Percentiles rank a stretch among this genome's conserved stretches.
phyloP scores from a whole-genome alignment of 1,139 yeast species.

The Lodderomyces parapsilosis region DNA sequence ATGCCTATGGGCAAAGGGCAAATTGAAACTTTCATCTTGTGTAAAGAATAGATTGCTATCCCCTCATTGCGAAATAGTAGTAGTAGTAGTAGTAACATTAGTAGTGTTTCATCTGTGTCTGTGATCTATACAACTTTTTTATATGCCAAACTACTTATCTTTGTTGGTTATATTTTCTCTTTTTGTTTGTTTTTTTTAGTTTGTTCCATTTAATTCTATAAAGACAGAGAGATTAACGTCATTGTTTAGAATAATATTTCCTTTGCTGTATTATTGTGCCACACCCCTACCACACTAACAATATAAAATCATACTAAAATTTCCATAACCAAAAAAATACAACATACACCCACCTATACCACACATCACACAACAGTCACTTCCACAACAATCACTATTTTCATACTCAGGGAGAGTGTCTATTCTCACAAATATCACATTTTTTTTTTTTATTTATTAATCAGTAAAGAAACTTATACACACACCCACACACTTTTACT shows the following conservation, averaged over 20 bases:
- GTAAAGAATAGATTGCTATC: background rate
- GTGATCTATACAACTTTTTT: too few relatives aligned
- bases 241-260: background rate
- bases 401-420: too few relatives aligned
- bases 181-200: too few relatives aligned
- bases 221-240: background rate
- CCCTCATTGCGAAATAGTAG: background rate
- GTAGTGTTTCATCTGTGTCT: too few relatives aligned
- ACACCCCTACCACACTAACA: background rate
- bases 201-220: background rate
- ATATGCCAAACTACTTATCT: too few relatives aligned
- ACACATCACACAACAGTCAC: too few relatives aligned
- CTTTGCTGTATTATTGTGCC: constrained; percentile 1
- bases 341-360: background rate
- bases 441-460: background rate
- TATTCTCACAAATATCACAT: too few relatives aligned
- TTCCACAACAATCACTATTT: too few relatives aligned
- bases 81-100: background rate
- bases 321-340: background rate
- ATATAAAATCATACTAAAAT: background rate
- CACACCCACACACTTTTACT: background rate
- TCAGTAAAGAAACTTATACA: background rate
- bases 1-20: background rate
- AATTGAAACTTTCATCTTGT: background rate
- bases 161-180: too few relatives aligned